Base-by-base conservation (phyloP, 805 yeast species). In the Candida silvatica region DNA sequence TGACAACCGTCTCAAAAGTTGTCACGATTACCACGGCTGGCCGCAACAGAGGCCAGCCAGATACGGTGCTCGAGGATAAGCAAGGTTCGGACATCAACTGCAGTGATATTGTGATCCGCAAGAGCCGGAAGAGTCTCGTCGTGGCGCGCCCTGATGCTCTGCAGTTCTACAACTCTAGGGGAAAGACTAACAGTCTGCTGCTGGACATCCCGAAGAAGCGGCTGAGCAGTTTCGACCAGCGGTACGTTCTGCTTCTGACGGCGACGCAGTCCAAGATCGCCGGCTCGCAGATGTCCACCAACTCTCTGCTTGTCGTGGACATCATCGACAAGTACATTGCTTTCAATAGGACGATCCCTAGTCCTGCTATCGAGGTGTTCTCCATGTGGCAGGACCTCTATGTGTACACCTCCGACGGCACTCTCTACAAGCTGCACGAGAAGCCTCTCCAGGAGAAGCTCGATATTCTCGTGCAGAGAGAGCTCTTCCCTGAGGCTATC, bases 11-110 rank as follows among this genome's bases (percentile, higher is more conserved):
- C 0, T 72, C 80, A 12, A 78, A 71, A 43, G 68, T 87, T 1
- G 54, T 86, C 32, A 70, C 87, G 0, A 74, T 87, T 8, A 69
- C 77, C 11, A 86, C 96, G 0, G 69, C 78, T 1, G 95, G 95
- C 0, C 67, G 85, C 49, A 82, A 81, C 52, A 76, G 74, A 32
- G 84, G 88, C 0, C 71, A 72, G 36, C 79, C 82, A 1, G 56
- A 59, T 17, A 54, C 62, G 29, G 39, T 69, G 2, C 52, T 75
- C n/a, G 70, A 74, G 15, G 63, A 57, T 16, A 59, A 56, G 33
- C 37, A 45, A 6, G 80, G 81, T 2, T 67, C 67, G 3, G 74
- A 70, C 42, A 57, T 75, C 29, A 60, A 68, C 38, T 71, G 80
- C 46, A 51, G 61, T 24, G 70, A 58, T 35, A 41, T 71, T 4